These are phyloP conservation scores for Cutaneotrichosporon sp. DNA, from an alignment of 1,284 basidiomycete genomes.

Conservation along the genomic window DNA sequence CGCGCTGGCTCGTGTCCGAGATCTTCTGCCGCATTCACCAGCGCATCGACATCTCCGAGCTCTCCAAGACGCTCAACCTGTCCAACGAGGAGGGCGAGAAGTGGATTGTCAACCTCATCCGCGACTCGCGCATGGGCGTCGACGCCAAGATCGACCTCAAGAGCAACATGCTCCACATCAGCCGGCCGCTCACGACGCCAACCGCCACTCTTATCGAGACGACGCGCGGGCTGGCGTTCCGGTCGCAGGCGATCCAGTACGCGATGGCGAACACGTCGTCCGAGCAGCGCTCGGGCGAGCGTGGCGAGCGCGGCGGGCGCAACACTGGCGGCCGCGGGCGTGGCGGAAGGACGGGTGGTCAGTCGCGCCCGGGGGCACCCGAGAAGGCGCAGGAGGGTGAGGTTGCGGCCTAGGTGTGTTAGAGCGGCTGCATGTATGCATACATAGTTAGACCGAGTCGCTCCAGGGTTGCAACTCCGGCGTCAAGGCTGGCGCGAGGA, in stretches of 20 bases:
- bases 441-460: constrained; percentile 15
- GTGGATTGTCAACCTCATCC: constrained; percentile 98
- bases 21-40: constrained; percentile 98
- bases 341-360: constrained; percentile 30
- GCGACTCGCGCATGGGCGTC: constrained; percentile 91
- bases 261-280: constrained; percentile 60
- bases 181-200: constrained; percentile 82
- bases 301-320: constrained; percentile 37
- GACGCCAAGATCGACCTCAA: constrained; percentile 92
- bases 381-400: constrained; percentile 21
- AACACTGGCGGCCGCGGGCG: constrained; percentile 34
- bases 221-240: constrained; percentile 85
- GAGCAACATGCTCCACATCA: constrained; percentile 91
- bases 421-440: constrained; percentile 22
- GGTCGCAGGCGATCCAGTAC: constrained; percentile 86
- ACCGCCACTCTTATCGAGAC: constrained; percentile 97
- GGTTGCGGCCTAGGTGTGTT: constrained; percentile 21
- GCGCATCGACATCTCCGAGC: constrained; percentile 91
- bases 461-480: too few relatives aligned
- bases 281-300: constrained; percentile 28
- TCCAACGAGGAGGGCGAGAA: constrained; percentile 94
- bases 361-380: constrained; percentile 19
- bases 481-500: too few relatives aligned
- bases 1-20: constrained; percentile 91
- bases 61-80: constrained; percentile 89